Evolutionary conservation across 305 asterid species (phyloP), one percentile per base, ranked within the genome.

Genomic region (Nicotiana rustica): DNA sequence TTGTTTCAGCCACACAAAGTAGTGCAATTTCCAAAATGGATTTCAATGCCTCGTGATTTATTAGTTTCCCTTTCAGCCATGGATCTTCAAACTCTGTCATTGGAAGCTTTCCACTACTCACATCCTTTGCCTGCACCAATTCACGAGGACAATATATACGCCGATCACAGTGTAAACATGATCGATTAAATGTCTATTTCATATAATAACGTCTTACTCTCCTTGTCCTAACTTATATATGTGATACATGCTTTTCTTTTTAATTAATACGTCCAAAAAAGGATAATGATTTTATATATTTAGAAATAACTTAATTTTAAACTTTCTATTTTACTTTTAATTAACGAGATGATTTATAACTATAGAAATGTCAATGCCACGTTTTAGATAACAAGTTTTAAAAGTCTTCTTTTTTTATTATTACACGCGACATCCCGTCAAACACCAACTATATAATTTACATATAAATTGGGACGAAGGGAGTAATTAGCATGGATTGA

Each of bases 1-100:
- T 91, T 36, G 95, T 91, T 83, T 88, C 89, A 18, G 92, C 89
- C 29, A 87, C 93, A 78, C 95, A 94, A 19, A 89, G 81, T 77
- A 93, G 94, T 82, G 98, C 97, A 84, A 93, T 84, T 77, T 93
- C 91, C 89, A 94, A 75, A 73, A 90, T 90, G 84, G 97, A 90
- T 79, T 92, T 89, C 70, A 92, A 93, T 79, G 90, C 97, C 29
- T 85, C 88, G 7, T 71, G 69, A 69, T 88, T 85, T 21, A 21
- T 21, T 38, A 91, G 82, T 55, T 87, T 81, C 33, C 92, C 94
- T 71, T 83, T 82, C 89, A 93, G 78, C 57, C 57, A 85, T 6
- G 87, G 89, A 67, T 94, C 98, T 84, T 92, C 94, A 83, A 94
- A 91, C 84, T 93, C 94, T 1, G 81, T 66, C 0, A 90, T 83